These are phyloP conservation scores for Colletotrichum tamarilloi DNA, from an alignment of 2,329 filamentous ascomycete genomes.

Conservation along the genomic window DNA sequence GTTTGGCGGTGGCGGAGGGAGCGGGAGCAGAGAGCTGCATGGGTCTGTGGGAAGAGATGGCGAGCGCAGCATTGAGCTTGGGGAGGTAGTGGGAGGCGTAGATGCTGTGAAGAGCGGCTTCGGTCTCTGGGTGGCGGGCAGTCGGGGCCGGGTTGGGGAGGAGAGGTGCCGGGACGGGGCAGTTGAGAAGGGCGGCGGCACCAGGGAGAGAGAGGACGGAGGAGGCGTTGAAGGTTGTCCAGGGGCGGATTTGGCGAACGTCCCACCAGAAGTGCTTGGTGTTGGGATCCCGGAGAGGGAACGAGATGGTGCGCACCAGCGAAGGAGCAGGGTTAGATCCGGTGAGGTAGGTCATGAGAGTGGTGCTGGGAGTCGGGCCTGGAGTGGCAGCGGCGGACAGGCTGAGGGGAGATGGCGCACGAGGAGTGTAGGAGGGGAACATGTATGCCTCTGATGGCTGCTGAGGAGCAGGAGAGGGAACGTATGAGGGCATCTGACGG, in stretches of 20 bases:
- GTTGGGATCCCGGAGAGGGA: constrained; percentile 72
- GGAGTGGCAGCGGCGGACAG: constrained; percentile 51
- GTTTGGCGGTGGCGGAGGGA: constrained; percentile 45
- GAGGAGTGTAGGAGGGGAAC: constrained; percentile 56
- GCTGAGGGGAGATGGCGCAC: constrained; percentile 57
- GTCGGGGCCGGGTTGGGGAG: constrained; percentile 69
- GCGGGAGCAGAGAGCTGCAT: constrained; percentile 61
- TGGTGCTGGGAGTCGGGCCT: constrained; percentile 69
- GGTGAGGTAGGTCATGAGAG: constrained; percentile 82
- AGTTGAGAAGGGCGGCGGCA: constrained; percentile 77
- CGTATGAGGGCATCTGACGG: constrained; percentile 74
- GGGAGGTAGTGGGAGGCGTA: constrained; percentile 83
- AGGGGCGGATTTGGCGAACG: constrained; percentile 85
- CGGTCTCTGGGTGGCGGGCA: constrained; percentile 80
- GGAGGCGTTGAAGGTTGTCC: constrained; percentile 81
- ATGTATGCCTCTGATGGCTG: constrained; percentile 56
- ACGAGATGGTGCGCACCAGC: constrained; percentile 82
- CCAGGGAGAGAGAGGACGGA: constrained; percentile 79
- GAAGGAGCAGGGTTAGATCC: constrained; percentile 83
- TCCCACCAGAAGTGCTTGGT: constrained; percentile 97
- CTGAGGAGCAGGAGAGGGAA: constrained; percentile 47
- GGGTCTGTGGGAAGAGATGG: constrained; percentile 77
- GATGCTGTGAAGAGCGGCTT: constrained; percentile 79
- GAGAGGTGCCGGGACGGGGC: constrained; percentile 70
- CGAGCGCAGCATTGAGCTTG: constrained; percentile 87